Percentiles rank a stretch among this genome's conserved stretches.
These are phyloP conservation scores for Pholiota molesta DNA, from an alignment of 768 basidiomycete species.

Conservation along the genomic window DNA sequence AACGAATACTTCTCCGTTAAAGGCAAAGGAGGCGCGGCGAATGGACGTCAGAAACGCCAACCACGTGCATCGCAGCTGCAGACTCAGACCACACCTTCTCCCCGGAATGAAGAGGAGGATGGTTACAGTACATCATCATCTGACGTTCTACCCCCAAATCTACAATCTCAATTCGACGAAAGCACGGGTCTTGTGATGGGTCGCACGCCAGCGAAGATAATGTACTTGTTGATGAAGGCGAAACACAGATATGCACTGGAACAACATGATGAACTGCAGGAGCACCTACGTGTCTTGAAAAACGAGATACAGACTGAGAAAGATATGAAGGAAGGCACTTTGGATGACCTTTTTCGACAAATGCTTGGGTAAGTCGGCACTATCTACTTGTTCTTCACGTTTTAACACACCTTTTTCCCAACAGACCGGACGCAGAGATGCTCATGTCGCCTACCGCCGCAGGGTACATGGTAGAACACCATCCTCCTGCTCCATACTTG, in stretches of 20 bases:
- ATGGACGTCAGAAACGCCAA: constrained; percentile 22
- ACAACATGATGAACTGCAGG: constrained; percentile 65
- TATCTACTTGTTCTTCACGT: neutral
- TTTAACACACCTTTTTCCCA: neutral
- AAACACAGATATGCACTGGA: constrained; percentile 71
- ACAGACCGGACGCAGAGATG: constrained; percentile 6
- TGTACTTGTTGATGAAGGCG: constrained; percentile 77
- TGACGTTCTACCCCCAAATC: constrained; percentile 58
- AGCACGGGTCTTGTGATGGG: constrained; percentile 68
- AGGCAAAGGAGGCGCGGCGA: constrained; percentile 12
- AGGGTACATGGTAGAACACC: neutral
- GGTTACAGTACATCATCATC: constrained; percentile 37
- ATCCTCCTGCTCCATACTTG: neutral
- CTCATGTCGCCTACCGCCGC: constrained; percentile 6
- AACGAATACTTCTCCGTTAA: constrained; percentile 22
- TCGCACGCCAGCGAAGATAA: constrained; percentile 67
- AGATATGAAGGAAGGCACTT: constrained; percentile 60
- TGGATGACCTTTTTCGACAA: constrained; percentile 47
- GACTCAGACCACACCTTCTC: constrained; percentile 23
- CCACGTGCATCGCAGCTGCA: constrained; percentile 18
- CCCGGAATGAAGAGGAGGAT: constrained; percentile 37
- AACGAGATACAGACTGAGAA: constrained; percentile 55
- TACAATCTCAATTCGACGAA: constrained; percentile 53
- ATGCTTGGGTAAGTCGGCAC: constrained; percentile 31
- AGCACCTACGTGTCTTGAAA: constrained; percentile 62